Evolutionary conservation across 805 yeast genomes (phyloP).

Genomic region (Candida patagonica): DNA sequence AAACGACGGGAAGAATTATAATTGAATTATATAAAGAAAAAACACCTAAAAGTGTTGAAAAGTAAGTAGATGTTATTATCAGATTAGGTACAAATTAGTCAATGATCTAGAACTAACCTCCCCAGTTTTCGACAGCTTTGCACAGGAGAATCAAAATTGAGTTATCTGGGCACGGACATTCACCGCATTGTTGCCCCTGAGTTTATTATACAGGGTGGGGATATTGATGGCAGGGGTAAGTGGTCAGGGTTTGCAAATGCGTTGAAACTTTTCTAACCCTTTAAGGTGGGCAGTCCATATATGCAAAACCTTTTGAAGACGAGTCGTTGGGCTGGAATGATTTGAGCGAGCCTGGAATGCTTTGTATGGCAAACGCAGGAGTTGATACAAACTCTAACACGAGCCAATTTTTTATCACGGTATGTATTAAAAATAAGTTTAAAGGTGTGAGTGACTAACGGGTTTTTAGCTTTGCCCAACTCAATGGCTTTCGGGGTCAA

Average conservation of each 20-base stretch:
- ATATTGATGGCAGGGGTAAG: conserved; percentile 35
- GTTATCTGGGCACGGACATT: conserved; percentile 68
- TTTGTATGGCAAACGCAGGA: conserved; percentile 19
- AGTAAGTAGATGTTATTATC: conserved; percentile 10
- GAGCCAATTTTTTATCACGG: conserved; percentile 19
- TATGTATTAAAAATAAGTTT: conserved; percentile 3
- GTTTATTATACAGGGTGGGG: conserved; percentile 94
- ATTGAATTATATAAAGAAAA: conserved; percentile 15
- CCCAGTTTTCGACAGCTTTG: conserved; percentile 67
- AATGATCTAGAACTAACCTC: too few relatives aligned
- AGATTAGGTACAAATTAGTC: not conserved
- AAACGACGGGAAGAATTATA: conserved; percentile 11
- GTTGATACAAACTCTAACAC: conserved; percentile 11
- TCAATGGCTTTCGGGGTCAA: conserved; percentile 12
- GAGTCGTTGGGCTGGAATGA: conserved; percentile 14
- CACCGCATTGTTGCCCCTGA: conserved; percentile 86
- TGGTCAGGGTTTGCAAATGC: conserved; percentile 39
- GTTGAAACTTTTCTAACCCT: not conserved
- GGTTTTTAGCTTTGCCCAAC: conserved; percentile 11
- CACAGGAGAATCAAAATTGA: conserved; percentile 54
- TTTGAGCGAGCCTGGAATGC: conserved; percentile 11
- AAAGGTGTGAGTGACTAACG: not conserved
- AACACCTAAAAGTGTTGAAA: conserved; percentile 16
- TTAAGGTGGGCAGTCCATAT: conserved; percentile 14
- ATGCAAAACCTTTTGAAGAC: conserved; percentile 15